Conservation (phyloP, 129 eudicot genomes). For the Chrysanthemum lavandulifolium region DNA sequence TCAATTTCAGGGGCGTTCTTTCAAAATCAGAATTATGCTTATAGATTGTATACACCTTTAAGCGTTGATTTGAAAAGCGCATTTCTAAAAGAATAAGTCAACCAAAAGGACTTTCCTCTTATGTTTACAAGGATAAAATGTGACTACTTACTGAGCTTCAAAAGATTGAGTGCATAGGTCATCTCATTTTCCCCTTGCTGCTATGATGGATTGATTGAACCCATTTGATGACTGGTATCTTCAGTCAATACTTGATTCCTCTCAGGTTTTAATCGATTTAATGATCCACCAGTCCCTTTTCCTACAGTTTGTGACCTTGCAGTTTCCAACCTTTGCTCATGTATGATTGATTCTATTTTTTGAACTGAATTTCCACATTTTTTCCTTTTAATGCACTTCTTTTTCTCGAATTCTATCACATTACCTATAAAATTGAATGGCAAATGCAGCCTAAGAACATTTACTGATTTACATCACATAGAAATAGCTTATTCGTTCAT, state of each 20-base stretch:
- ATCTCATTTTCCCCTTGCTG: conserved; percentile 75
- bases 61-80: not conserved
- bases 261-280: conserved; percentile 72
- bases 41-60: too few relatives aligned
- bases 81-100: not conserved
- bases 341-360: conserved; percentile 86
- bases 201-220: conserved; percentile 30
- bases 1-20: too few relatives aligned
- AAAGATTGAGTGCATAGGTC: conserved; percentile 56
- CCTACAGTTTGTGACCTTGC: conserved; percentile 94
- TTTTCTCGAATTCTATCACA: too few relatives aligned
- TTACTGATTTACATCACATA: too few relatives aligned
- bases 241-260: conserved; percentile 85
- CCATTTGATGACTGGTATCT: conserved; percentile 50
- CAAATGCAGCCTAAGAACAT: too few relatives aligned
- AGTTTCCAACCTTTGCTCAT: conserved; percentile 89
- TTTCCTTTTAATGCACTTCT: conserved; percentile 30
- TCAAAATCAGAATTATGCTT: too few relatives aligned
- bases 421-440: too few relatives aligned
- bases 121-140: not conserved
- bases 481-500: too few relatives aligned
- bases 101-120: not conserved
- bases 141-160: conserved; percentile 58
- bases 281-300: conserved; percentile 81
- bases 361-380: conserved; percentile 59